Evolutionary conservation across 352 stramenopile genomes (phyloP).

Genomic region (Pythium aquatile): DNA sequence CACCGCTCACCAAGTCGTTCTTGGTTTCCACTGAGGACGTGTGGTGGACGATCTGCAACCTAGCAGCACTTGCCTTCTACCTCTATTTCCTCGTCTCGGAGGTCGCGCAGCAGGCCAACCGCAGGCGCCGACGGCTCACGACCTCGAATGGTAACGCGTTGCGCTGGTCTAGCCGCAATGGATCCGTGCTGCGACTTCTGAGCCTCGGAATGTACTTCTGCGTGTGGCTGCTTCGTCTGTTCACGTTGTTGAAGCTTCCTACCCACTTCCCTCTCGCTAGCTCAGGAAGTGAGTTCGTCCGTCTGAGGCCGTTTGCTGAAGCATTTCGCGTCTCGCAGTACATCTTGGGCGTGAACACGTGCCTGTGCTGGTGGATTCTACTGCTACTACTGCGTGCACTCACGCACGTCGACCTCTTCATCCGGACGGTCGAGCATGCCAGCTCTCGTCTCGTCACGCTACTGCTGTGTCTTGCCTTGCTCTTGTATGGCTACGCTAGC

Average conservation of each 20-base stretch:
- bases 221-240: constrained; percentile 44
- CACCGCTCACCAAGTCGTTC: constrained; percentile 44
- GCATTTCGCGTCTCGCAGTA: constrained; percentile 38
- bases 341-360: constrained; percentile 37
- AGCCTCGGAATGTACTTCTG: constrained; percentile 38
- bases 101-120: constrained; percentile 30
- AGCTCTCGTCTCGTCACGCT: constrained; percentile 35
- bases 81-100: constrained; percentile 46
- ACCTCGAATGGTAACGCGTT: constrained; percentile 14
- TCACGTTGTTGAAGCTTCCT: constrained; percentile 41
- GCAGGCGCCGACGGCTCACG: constrained; percentile 22
- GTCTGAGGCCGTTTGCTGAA: constrained; percentile 38
- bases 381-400: constrained; percentile 42
- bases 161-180: constrained; percentile 33
- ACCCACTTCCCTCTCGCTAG: constrained; percentile 28
- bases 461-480: constrained; percentile 30
- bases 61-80: constrained; percentile 42
- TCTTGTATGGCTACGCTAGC: constrained; percentile 49
- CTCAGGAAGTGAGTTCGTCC: constrained; percentile 28
- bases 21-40: constrained; percentile 32
- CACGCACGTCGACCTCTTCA: constrained; percentile 39
- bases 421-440: constrained; percentile 35
- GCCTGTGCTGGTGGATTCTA: constrained; percentile 43
- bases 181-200: constrained; percentile 29
- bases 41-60: constrained; percentile 30